Evolutionary conservation across 179 eudicot genomes (phyloP).

Genomic region (Amaranthus tricolor): DNA sequence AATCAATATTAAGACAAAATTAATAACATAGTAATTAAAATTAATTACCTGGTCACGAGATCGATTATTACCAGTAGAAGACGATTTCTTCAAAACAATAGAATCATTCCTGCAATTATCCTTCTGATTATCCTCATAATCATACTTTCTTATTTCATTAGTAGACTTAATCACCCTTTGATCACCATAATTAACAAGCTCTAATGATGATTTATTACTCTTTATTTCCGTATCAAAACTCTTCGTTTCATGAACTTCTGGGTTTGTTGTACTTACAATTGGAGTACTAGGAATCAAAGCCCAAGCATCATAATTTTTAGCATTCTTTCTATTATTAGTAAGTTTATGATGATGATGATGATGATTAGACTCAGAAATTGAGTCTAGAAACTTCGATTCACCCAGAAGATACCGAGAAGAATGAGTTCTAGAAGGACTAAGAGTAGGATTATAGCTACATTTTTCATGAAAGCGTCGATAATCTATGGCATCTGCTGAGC

Average conservation of each 20-base stretch:
- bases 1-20: not conserved
- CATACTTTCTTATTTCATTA: not conserved
- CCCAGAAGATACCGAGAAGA: constrained; percentile 59
- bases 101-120: constrained; percentile 26
- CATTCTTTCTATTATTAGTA: not conserved
- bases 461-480: not conserved
- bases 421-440: constrained; percentile 20
- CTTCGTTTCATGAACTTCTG: constrained; percentile 10
- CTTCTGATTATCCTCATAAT: not conserved
- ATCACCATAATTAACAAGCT: constrained; percentile 13
- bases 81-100: constrained; percentile 23
- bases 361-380: constrained; percentile 16
- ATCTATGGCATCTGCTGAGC: constrained; percentile 48
- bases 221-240: constrained; percentile 23
- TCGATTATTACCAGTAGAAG: constrained; percentile 25
- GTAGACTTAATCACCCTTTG: constrained; percentile 12
- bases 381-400: constrained; percentile 36
- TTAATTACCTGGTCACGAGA: constrained; percentile 38
- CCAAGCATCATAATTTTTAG: not conserved
- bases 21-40: not conserved
- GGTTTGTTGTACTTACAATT: too few species aligned
- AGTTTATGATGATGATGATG: not conserved
- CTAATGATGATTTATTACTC: constrained; percentile 6
- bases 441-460: not conserved
- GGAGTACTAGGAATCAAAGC: constrained; percentile 38